Conservation (phyloP, 495 filamentous ascomycete genomes). For the Penicillium bialowiezense region DNA sequence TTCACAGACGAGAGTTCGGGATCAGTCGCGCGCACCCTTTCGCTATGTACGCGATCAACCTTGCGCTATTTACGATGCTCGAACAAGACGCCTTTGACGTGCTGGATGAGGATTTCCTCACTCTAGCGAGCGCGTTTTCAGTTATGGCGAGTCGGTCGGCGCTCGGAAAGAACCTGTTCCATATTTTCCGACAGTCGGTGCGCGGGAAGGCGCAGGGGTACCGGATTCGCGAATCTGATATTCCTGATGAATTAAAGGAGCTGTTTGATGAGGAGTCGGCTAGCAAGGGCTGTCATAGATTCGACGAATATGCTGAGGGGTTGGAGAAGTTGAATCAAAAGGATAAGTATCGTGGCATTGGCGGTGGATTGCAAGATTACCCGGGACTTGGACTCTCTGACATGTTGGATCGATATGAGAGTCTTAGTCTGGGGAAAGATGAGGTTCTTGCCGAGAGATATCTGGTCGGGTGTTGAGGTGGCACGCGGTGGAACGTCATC, state of each 20-base stretch:
- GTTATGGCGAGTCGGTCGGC: conserved; percentile 38
- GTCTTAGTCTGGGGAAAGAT: conserved; percentile 40
- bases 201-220: conserved; percentile 31
- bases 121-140: conserved; percentile 35
- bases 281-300: conserved; percentile 15
- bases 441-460: conserved; percentile 25
- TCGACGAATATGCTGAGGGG: conserved; percentile 37
- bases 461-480: conserved; percentile 7
- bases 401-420: conserved; percentile 46
- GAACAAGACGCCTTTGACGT: conserved; percentile 36
- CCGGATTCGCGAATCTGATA: conserved; percentile 19
- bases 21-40: conserved; percentile 42
- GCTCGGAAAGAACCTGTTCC: conserved; percentile 38
- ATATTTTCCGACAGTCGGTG: conserved; percentile 41
- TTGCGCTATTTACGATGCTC: conserved; percentile 41
- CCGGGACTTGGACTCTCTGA: conserved; percentile 31
- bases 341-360: conserved; percentile 33
- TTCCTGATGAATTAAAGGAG: conserved; percentile 36
- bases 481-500: not conserved
- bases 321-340: conserved; percentile 38
- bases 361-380: conserved; percentile 22
- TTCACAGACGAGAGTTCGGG: conserved; percentile 38
- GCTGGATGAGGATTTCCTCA: conserved; percentile 37
- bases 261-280: conserved; percentile 36
- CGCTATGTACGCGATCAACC: conserved; percentile 44